Base-by-base conservation (phyloP, 306 rosid species). In the Rosa multiflora region DNA sequence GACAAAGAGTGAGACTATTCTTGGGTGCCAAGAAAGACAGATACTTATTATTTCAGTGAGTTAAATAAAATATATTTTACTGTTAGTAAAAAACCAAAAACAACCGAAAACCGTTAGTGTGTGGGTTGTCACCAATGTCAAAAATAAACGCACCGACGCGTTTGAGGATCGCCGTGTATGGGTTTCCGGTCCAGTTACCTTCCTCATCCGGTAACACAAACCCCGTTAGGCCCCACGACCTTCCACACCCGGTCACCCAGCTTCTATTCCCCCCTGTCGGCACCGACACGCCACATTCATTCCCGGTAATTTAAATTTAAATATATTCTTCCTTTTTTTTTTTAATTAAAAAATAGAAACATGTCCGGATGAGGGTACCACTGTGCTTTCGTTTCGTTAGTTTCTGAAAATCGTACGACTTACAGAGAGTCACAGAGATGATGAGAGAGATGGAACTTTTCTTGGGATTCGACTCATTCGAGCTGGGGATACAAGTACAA, bases 261-360 rank as follows among this genome's bases (percentile, higher is more conserved):
- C 78, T 84, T 73, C 73, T 69, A 63, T 55, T 10, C 63, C 20
- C 29, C 10, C 32, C 52, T 80, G 96, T 92, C 94, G 91, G 94
- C 88, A 88, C 97, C 91, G 91, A 88, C 94, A 86, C 88, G 87
- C 88, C 72, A 86, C 13, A 76, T 84, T 80, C 70, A 58, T 74
- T 77, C 67, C 92, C 88, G 90, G 87, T 83, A 37, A 52, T 76
- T 68, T 70, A 1, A 7, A 1, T 70, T 55, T 64, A 29, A 35
- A 32, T 66, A 6, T 6, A 48, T 20, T n/a, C 13, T 29, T 14
- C 4, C 29, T 1, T 0, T 15, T 21, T 39, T 21, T 51, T 40
- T 40, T 68, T 20, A 2, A 4, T 6, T 62, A 1, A 29, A 9
- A 18, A 68, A 68, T 0, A 8, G 40, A 42, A 18, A 75, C 71